Evolutionary conservation across 768 basidiomycete species (phyloP).

Genomic region (Auricularia cornea): DNA sequence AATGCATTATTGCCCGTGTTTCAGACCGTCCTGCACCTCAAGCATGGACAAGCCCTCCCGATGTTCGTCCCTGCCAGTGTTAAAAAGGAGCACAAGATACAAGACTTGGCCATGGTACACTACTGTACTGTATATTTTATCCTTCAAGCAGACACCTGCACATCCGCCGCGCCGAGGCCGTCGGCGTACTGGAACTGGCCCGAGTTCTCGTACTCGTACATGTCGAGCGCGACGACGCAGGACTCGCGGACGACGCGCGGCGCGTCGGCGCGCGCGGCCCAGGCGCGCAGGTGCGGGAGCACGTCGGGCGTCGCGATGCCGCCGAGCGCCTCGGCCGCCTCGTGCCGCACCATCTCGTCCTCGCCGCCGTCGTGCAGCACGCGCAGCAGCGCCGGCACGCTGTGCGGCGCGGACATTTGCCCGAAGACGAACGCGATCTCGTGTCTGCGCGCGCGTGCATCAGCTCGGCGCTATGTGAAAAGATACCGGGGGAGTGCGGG

Average conservation of each 20-base stretch:
- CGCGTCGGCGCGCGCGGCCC: slow-evolving; percentile 68
- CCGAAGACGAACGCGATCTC: slow-evolving; percentile 99
- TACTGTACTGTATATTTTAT: too few species aligned
- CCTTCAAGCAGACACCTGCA: too few species aligned
- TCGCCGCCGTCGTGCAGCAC: slow-evolving; percentile 69
- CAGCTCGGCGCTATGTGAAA: background rate
- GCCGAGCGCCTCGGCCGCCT: slow-evolving; percentile 97
- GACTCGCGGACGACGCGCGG: slow-evolving; percentile 91
- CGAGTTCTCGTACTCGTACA: slow-evolving; percentile 93
- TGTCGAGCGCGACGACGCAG: slow-evolving; percentile 92
- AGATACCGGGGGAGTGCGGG: background rate
- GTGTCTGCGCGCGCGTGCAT: slow-evolving; percentile 46
- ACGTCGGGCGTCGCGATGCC: slow-evolving; percentile 93
- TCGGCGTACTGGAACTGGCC: slow-evolving; percentile 73
- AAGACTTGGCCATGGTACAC: too few species aligned
- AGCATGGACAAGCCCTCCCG: too few species aligned
- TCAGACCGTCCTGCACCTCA: too few species aligned
- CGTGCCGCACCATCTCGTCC: slow-evolving; percentile 96
- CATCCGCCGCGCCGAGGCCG: slow-evolving; percentile 23
- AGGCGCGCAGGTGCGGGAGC: slow-evolving; percentile 76
- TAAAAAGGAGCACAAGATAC: too few species aligned
- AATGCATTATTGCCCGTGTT: too few species aligned
- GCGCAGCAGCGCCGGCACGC: slow-evolving; percentile 73
- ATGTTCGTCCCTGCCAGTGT: too few species aligned
- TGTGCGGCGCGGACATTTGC: slow-evolving; percentile 81